phyloP scores from a whole-genome alignment of 1,139 yeast genomes.

The Candida freyschussii region DNA sequence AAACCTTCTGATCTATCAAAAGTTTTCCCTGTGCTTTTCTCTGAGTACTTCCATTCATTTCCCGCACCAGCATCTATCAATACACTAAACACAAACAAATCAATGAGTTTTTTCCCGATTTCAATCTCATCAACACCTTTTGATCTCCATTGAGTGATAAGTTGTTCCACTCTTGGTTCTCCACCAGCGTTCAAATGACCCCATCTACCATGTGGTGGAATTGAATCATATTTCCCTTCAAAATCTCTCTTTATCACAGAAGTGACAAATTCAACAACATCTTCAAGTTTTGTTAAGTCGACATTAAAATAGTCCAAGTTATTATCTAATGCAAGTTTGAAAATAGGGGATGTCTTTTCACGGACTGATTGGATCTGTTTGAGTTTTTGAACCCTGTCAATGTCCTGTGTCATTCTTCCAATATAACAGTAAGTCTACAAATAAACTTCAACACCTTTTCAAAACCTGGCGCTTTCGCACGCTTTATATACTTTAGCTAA shows the following conservation, averaged over 20 bases:
- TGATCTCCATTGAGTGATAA: slow-evolving; percentile 34
- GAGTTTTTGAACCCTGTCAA: slow-evolving; percentile 24
- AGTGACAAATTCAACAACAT: slow-evolving; percentile 39
- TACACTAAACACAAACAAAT: slow-evolving; percentile 52
- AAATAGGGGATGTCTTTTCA: slow-evolving; percentile 41
- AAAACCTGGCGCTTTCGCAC: no score
- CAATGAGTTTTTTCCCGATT: slow-evolving; percentile 46
- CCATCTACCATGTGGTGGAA: slow-evolving; percentile 63
- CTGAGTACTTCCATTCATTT: slow-evolving; percentile 43
- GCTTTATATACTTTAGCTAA: no score
- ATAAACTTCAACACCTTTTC: no score
- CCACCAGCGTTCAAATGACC: slow-evolving; percentile 53
- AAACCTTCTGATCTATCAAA: slow-evolving; percentile 51
- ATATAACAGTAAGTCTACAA: no score
- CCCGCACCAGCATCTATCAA: slow-evolving; percentile 64
- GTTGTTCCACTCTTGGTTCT: slow-evolving; percentile 35
- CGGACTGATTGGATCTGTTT: slow-evolving; percentile 47
- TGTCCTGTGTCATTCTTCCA: slow-evolving; percentile 9
- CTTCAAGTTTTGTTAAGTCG: slow-evolving; percentile 35
- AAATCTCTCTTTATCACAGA: slow-evolving; percentile 40
- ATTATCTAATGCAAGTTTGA: slow-evolving; percentile 33
- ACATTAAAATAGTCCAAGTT: slow-evolving; percentile 40
- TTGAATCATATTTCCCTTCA: slow-evolving; percentile 32
- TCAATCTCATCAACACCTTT: slow-evolving; percentile 33
- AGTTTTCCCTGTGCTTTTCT: slow-evolving; percentile 29